A percentile compares a stretch with the other conserved stretches of the same genome.
Conservation (phyloP, 768 basidiomycete genomes). For the Kwoniella dejecticola region DNA sequence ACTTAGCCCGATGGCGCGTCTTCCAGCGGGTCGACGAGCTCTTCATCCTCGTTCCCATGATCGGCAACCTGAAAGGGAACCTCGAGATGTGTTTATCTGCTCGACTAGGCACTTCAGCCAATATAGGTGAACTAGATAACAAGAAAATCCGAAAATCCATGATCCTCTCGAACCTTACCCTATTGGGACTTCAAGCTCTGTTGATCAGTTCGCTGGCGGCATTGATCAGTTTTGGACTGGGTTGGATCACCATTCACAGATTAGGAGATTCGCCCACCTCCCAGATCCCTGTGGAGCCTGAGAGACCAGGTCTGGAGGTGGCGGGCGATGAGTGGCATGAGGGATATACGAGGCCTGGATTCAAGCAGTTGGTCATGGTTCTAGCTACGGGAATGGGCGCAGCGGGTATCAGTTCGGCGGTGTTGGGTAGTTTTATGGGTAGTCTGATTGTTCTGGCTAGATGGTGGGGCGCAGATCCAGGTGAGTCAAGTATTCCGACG, state of each 20-base stretch:
- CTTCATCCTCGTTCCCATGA: slow-evolving; percentile 91
- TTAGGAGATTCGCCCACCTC: slow-evolving; percentile 38
- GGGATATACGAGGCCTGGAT: slow-evolving; percentile 56
- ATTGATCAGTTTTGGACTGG: slow-evolving; percentile 71
- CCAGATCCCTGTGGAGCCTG: slow-evolving; percentile 1
- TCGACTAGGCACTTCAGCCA: slow-evolving; percentile 87
- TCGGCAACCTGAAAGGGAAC: slow-evolving; percentile 90
- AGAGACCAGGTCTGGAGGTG: slow-evolving; percentile 37
- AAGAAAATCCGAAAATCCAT: slow-evolving; percentile 65
- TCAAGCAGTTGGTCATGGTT: slow-evolving; percentile 57
- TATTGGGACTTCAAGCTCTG: slow-evolving; percentile 91
- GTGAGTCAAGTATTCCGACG: slow-evolving; percentile 60
- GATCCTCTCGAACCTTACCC: slow-evolving; percentile 75
- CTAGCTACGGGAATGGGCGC: slow-evolving; percentile 68
- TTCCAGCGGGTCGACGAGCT: slow-evolving; percentile 90
- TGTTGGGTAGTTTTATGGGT: slow-evolving; percentile 93
- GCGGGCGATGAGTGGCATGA: slow-evolving; percentile 47
- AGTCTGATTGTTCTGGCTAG: slow-evolving; percentile 76
- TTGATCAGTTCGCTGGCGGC: slow-evolving; percentile 86
- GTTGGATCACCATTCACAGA: slow-evolving; percentile 58
- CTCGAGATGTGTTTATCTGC: slow-evolving; percentile 98
- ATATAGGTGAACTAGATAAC: slow-evolving; percentile 86
- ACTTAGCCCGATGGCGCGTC: slow-evolving; percentile 87
- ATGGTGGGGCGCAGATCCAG: slow-evolving; percentile 77
- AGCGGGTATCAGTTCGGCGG: slow-evolving; percentile 71